phyloP scores from a whole-genome alignment of 2,329 filamentous ascomycete species.

The Metarhizium guizhouense region DNA sequence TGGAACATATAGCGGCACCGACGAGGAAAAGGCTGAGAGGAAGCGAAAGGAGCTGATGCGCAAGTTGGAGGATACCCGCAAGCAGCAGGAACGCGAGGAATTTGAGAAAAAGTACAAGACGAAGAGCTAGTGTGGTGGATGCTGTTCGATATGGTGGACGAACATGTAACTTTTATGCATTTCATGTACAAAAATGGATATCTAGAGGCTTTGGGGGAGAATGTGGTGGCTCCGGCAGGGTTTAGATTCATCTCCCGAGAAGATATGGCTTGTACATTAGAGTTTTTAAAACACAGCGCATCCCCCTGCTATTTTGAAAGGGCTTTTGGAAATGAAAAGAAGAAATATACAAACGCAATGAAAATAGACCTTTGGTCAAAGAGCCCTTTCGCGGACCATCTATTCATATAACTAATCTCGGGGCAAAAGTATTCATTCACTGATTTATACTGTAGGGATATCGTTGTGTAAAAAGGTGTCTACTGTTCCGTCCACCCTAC shows the following conservation, averaged over 20 bases:
- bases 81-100: constrained; percentile 26
- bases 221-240: neutral
- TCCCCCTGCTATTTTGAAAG: neutral
- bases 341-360: neutral
- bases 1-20: constrained; percentile 21
- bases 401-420: neutral
- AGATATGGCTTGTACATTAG: constrained; percentile 12
- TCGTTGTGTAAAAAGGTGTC: neutral
- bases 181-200: neutral
- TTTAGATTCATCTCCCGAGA: neutral
- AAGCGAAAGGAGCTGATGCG: constrained; percentile 24
- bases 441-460: neutral
- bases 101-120: constrained; percentile 33
- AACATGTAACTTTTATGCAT: neutral
- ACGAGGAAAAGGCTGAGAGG: constrained; percentile 25
- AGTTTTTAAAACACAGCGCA: neutral
- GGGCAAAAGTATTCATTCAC: neutral
- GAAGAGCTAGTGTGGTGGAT: constrained; percentile 9
- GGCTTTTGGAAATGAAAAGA: neutral
- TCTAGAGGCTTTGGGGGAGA: neutral
- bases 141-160: neutral
- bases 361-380: neutral
- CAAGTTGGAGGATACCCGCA: constrained; percentile 26
- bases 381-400: neutral
- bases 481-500: neutral